Evolutionary conservation across 129 eudicot species (phyloP).

Genomic region (Saposhnikovia divaricata): DNA sequence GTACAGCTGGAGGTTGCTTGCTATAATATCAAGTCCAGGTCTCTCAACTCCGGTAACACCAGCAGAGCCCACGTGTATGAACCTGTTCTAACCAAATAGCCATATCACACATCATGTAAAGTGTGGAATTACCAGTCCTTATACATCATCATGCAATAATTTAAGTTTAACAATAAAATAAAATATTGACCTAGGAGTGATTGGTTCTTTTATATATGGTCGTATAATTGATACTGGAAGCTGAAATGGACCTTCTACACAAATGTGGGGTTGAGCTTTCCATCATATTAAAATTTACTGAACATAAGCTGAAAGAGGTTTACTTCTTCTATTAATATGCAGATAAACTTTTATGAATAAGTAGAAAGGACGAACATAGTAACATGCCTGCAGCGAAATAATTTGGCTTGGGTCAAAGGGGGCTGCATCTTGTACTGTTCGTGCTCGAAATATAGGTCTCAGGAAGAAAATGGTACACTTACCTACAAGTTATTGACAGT

Average conservation of each 20-base stretch:
- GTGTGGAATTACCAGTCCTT: neutral
- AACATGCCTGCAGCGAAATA: constrained; percentile 74
- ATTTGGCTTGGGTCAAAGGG: constrained; percentile 77
- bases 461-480: constrained; percentile 71
- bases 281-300: constrained; percentile 95
- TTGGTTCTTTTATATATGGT: constrained; percentile 68
- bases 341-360: too few relatives aligned
- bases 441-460: constrained; percentile 86
- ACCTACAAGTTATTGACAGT: constrained; percentile 36
- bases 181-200: constrained; percentile 64
- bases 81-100: constrained; percentile 33
- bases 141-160: neutral
- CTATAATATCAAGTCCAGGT: constrained; percentile 95
- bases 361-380: neutral
- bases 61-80: constrained; percentile 96
- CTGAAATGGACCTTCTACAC: constrained; percentile 89
- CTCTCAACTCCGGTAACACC: constrained; percentile 96
- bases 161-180: neutral
- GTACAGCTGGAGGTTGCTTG: constrained; percentile 98
- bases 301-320: constrained; percentile 70
- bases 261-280: constrained; percentile 89
- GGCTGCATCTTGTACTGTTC: constrained; percentile 70
- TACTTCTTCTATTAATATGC: constrained; percentile 3
- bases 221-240: constrained; percentile 82
- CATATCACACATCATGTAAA: neutral